Evolutionary conservation across 306 rosid genomes (phyloP).

Genomic region (Adenanthera pavonina): DNA sequence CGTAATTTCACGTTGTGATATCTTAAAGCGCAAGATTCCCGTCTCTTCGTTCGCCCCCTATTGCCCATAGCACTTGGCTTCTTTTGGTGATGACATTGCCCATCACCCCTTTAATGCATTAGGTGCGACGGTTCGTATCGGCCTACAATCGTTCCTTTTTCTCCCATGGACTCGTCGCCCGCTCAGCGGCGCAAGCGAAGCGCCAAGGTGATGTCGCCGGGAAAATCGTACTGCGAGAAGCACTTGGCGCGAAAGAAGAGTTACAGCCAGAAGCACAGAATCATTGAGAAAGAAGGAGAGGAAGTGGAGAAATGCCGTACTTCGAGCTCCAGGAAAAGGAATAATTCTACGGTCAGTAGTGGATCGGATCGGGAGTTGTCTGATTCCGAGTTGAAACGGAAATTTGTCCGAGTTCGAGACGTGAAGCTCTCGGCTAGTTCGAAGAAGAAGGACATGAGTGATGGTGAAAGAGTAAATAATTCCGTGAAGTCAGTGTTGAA

Average conservation of each 20-base stretch:
- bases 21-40: too few relatives aligned
- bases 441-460: constrained; percentile 19
- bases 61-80: too few relatives aligned
- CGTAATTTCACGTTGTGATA: too few relatives aligned
- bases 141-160: background rate
- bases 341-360: background rate
- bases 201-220: constrained; percentile 37
- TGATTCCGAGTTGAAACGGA: constrained; percentile 33
- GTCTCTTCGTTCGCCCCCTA: too few relatives aligned
- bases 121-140: background rate
- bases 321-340: constrained; percentile 37
- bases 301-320: background rate
- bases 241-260: constrained; percentile 38
- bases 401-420: constrained; percentile 15
- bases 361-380: constrained; percentile 34
- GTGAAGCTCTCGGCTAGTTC: background rate
- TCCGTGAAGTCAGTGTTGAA: background rate
- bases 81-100: too few relatives aligned
- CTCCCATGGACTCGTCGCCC: constrained; percentile 31
- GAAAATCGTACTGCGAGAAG: constrained; percentile 43
- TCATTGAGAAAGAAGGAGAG: background rate
- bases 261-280: constrained; percentile 24
- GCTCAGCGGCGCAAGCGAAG: constrained; percentile 49
- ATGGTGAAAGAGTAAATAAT: constrained; percentile 6
- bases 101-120: too few relatives aligned